Evolutionary conservation across 257 asterid genomes (phyloP), one percentile per base, ranked within the genome.

Genomic region (Verbascum thapsus): DNA sequence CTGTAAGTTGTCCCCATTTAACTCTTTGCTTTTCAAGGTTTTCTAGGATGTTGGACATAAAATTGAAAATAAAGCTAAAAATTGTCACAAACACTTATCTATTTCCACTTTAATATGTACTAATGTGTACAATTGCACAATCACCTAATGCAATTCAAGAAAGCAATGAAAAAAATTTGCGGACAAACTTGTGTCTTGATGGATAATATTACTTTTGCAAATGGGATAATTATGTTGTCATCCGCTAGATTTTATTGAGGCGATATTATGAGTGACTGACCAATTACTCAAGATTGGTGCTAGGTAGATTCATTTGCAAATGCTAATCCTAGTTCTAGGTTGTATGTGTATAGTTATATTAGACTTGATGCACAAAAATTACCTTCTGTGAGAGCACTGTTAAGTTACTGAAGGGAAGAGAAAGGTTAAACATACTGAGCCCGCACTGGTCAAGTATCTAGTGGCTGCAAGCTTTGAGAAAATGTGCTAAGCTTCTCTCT

Each of bases 1-100:
- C 99, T 49, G 99, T 92, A 74, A 92, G 96, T 81, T 51, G 10
- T 58, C 70, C 44, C 23, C 60, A 23, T 69, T 54, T 47, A 48
- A 35, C 8, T 41, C 56, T 56, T 10, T 61, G 11, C 19, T 3
- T 26, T 26, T 1, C 18, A 19, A 7, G 37, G 26, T 10, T 58
- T 16, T 63, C 13, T 59, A 54, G 10, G 38, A 20, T 23, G 51
- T 45, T 44, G 26, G 20, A 30, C 35, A 44, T 49, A 34, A 16
- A 61, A 35, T 41, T 50, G 58, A 53, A 56, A 66, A 70, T 32
- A 11, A 50, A 26, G 32, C 32, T 26, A 26, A 43, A 53, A 17
- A n/a, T n/a, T 58, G 68, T 56, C 49, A 15, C 38, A 35, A 52
- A n/a, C 32, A 52, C 11, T 38, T 17, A 30, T 38, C 38, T 49